Base-by-base conservation (phyloP, 176 grass and related monocot genomes). In the Urochloa ruziziensis region DNA sequence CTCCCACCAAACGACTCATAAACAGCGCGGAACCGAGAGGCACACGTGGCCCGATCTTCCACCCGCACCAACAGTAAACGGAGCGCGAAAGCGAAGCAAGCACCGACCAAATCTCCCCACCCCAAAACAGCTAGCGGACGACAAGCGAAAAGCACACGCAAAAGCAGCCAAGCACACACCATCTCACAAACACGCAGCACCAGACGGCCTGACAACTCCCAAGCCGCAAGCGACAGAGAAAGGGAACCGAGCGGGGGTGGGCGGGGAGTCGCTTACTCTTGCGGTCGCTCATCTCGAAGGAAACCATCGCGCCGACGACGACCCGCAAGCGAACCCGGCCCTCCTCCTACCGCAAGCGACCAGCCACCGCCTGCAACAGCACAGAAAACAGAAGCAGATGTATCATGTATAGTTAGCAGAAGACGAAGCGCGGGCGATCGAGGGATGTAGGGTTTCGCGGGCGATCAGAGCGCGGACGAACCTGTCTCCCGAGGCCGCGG, bases 251-350 rank as follows among this genome's bases (percentile, higher is more conserved):
- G 34, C 16, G 27, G 36, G 27, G 25, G 73, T 70, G 77, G 74
- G 63, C 36, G 43, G 0, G 32, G 47, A 79, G 74, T 75, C 66
- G 25, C 86, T 58, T 92, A 97, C 91, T 97, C 87, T 80, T 97
- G 68, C 59, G 82, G 52, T 92, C 94, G 65, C 62, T 90, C 85
- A 94, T 94, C 78, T 97, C 91, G 90, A 97, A 97, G 51, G 91
- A 94, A 88, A 82, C 89, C 91, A 97, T 95, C 86, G 58, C 66
- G 35, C 74, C 77, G 60, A 35, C 43, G 34, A 75, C 33, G 61
- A 52, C 63, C 23, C 14, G 34, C 64, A 21, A 21, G 63, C 40
- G 75, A 35, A 5, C 25, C n/a, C n/a, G n/a, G n/a, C n/a, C 1
- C 32, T 40, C 61, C 77, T 14, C 70, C 77, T 69, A 52, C 77